Evolutionary conservation across 2,329 filamentous ascomycete genomes (phyloP), one percentile per base, ranked within the genome.

Genomic region (Aspergillus ustus): DNA sequence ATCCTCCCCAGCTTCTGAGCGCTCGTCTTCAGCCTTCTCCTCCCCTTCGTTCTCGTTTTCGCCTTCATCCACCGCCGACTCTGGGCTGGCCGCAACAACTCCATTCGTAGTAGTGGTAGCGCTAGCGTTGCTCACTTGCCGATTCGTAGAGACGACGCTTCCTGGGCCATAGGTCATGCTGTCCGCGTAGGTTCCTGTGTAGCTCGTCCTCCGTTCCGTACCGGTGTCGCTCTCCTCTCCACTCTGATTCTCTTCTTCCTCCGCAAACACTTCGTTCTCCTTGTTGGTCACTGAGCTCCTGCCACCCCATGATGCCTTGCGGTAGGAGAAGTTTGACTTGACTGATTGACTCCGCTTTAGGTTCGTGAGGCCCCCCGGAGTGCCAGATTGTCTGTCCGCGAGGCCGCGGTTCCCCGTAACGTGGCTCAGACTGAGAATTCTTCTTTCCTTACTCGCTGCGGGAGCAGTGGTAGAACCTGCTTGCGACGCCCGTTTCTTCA

Each of bases 371-470:
- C 76, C 78, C 52, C 76, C 76, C 45, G 72, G 74, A 57, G 70
- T 72, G 48, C 71, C 74, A 37, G 72, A 67, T 31, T 77, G 69
- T 63, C 76, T 67, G 62, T 78, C 70, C 50, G 67, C 56, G 59
- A 70, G 20, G 7, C 75, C 71, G 29, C 78, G 82, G 71, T 95
- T 94, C 73, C 89, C 89, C 57, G 87, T 91, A 69, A 98, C 96
- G 77, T 97, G 92, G 74, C 90, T 96, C 40, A 98, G 86, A 54
- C 92, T 97, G 62, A 96, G 85, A 70, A 98, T 97, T 52, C 95
- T 88, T 45, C 94, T 86, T 73, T 88, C 84, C 78, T 84, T 72
- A 70, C 86, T 80, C 19, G 81, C 80, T 52, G 77, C 77, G 2
- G 80, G 75, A 46, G 79, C 75, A 2, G 84, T 78, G 19, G 78